Percentiles rank a stretch among this genome's conserved stretches.
Conservation (phyloP, 441 rosid genomes). For the Euphorbia corollata region DNA sequence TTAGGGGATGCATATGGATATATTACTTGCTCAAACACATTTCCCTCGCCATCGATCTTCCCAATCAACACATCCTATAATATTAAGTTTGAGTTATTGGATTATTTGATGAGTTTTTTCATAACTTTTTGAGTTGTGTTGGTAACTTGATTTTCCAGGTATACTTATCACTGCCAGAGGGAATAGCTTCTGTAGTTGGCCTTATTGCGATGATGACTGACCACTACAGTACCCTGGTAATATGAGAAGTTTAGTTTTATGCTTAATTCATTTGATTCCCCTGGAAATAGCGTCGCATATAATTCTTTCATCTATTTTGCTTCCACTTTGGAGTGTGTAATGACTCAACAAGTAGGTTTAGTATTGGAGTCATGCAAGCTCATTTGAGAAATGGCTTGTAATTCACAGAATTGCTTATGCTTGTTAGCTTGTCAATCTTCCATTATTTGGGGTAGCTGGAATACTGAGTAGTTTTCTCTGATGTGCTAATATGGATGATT, state of each 20-base stretch:
- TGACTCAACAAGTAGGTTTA: not conserved
- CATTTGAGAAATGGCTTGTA: too few relatives aligned
- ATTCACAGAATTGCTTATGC: too few relatives aligned
- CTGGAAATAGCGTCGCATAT: not conserved
- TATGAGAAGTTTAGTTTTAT: slow-evolving; percentile 23
- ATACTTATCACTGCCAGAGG: slow-evolving; percentile 90
- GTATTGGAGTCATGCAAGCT: not conserved
- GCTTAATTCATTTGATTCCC: not conserved
- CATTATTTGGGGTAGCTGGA: not conserved
- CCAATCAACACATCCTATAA: not conserved
- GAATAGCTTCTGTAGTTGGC: slow-evolving; percentile 85
- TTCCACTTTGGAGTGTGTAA: not conserved
- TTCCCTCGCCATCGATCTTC: not conserved
- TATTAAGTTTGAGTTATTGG: slow-evolving; percentile 1
- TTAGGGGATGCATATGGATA: too few relatives aligned
- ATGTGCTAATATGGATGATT: slow-evolving; percentile 13
- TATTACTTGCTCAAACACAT: not conserved
- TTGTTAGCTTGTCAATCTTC: too few relatives aligned
- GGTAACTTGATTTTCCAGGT: slow-evolving; percentile 70
- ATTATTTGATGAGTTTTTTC: too few relatives aligned
- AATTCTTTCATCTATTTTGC: not conserved
- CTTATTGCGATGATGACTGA: slow-evolving; percentile 97
- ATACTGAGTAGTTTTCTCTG: slow-evolving; percentile 2
- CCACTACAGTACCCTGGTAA: slow-evolving; percentile 77
- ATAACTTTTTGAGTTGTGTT: not conserved